A percentile compares a stretch with the other conserved stretches of the same genome.
Evolutionary conservation across 169 alveolate species (phyloP).

Genomic region (Neospora caninum): DNA sequence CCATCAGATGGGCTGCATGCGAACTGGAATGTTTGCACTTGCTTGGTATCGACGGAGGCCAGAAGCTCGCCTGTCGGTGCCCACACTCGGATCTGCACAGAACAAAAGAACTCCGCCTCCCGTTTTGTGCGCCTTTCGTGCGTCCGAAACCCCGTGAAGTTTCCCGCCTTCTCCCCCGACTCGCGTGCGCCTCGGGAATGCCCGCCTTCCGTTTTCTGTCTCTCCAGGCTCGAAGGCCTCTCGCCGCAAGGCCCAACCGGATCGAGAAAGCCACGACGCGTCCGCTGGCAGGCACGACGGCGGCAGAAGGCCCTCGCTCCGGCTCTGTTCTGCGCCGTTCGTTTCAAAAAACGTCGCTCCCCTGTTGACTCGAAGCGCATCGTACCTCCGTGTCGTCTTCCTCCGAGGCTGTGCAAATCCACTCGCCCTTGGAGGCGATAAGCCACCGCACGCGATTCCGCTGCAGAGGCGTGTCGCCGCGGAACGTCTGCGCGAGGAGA

Average conservation of each 20-base stretch:
- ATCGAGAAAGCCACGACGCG: too few relatives aligned
- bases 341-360: neutral
- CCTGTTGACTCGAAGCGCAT: too few relatives aligned
- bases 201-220: too few relatives aligned
- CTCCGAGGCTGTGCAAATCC: constrained; percentile 17
- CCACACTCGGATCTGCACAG: neutral
- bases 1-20: neutral
- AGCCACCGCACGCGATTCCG: constrained; percentile 1
- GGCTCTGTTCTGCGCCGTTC: too few relatives aligned
- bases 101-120: neutral
- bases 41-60: neutral
- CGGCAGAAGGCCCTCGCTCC: too few relatives aligned
- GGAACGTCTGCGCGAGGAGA: neutral
- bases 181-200: too few relatives aligned
- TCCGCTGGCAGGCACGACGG: too few relatives aligned
- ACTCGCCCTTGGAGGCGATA: constrained; percentile 2
- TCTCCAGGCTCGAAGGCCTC: too few relatives aligned
- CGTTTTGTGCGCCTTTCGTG: neutral
- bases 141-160: too few relatives aligned
- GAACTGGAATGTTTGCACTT: neutral
- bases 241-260: too few relatives aligned
- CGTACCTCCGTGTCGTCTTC: constrained; percentile 24
- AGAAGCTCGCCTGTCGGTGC: neutral
- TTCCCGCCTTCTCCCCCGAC: too few relatives aligned
- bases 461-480: constrained; percentile 15